Evolutionary conservation across 2,329 filamentous ascomycete species (phyloP), one percentile per base, ranked within the genome.

Genomic region (Parastagonospora nodorum): DNA sequence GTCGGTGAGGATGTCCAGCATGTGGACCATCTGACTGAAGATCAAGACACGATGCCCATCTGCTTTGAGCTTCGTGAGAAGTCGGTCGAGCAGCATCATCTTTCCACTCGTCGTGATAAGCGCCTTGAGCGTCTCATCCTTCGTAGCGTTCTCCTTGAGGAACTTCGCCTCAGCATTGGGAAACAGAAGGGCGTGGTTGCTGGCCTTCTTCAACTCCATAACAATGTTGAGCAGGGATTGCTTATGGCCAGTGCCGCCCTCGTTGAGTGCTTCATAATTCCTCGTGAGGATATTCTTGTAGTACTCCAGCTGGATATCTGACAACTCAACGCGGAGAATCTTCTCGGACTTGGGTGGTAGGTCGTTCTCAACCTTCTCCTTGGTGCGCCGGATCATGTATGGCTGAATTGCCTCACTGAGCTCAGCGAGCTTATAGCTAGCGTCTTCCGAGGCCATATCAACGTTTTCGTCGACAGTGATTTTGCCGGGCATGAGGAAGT

Each of bases 121-220:
- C 15, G 90, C 90, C 71, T 96, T 94, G 63, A 99, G 84, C 57
- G 92, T 86, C 69, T 97, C 94, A 67, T 97, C 93, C 28, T 92
- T 88, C 15, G 89, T 87, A 45, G 84, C 83, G 65, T 88, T 92
- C 11, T 90, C 91, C 52, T 85, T 87, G 43, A 97, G 76, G 10
- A 97, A 90, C 61, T 89, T 90, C 50, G 96, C 90, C 71, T 99
- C 94, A 2, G 92, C 93, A 56, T 92, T 92, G 2, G 90, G 88
- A 64, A 99, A 97, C 88, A 99, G 95, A 77, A 97, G 96, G 1
- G 94, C 93, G 69, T 99, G 94, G 67, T 99, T 99, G 77, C 93
- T 97, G 71, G 94, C 92, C 75, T 99, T 99, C 80, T 99, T 99
- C 67, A 99, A 76, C 74, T 99, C 94, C 94, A 99, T 99, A 85